These are phyloP conservation scores for Xanthoceras sorbifolium DNA, from an alignment of 345 rosid genomes.

Conservation along the genomic window DNA sequence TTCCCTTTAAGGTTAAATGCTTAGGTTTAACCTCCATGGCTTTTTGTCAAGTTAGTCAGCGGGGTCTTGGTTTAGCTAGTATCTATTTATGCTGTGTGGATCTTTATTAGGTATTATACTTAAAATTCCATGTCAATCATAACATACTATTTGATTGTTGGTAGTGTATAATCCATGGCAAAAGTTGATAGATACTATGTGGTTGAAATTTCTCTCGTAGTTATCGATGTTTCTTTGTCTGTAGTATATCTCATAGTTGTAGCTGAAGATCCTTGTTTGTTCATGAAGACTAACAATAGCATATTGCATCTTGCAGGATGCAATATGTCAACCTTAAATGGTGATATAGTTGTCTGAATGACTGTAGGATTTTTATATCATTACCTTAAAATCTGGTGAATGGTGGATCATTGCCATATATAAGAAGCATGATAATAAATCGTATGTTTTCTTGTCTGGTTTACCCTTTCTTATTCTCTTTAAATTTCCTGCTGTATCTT, in stretches of 20 bases:
- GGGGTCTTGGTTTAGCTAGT: not conserved
- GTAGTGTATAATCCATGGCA: not conserved
- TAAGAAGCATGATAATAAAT: not conserved
- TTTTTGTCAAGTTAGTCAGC: not conserved
- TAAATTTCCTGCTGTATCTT: slow-evolving; percentile 1
- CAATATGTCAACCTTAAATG: not conserved
- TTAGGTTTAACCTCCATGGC: not conserved
- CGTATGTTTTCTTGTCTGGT: not conserved
- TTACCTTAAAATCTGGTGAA: not conserved
- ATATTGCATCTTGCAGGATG: not conserved
- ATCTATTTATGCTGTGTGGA: not conserved
- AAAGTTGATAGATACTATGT: not conserved
- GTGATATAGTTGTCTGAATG: not conserved
- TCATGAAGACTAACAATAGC: not conserved
- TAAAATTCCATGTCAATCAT: not conserved
- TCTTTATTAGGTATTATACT: not conserved
- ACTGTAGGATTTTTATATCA: not conserved
- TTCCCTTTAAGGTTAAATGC: not conserved
- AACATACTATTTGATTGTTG: not conserved
- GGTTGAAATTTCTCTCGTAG: not conserved
- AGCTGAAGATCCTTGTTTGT: not conserved
- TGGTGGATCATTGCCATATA: not conserved
- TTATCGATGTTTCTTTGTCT: not conserved
- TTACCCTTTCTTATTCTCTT: not conserved
- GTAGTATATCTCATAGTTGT: slow-evolving; percentile 1